These are phyloP conservation scores for Blastomyces silverae DNA, from an alignment of 2,329 filamentous ascomycete species.

Conservation along the genomic window DNA sequence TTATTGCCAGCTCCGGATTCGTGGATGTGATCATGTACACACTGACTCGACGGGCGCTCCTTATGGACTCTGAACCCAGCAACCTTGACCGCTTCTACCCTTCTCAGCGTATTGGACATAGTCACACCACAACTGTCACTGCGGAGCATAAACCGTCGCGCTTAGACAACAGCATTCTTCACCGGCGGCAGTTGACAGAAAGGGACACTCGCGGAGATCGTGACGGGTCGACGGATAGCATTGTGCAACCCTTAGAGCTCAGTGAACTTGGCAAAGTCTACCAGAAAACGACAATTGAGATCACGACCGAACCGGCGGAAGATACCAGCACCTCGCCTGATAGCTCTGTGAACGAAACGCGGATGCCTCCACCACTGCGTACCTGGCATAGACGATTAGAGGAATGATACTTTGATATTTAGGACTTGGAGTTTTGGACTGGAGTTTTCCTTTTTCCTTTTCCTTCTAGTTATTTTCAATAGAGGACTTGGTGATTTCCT, in stretches of 20 bases:
- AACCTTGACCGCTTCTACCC: slow-evolving; percentile 30
- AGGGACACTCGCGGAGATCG: slow-evolving; percentile 23
- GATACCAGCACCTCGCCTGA: slow-evolving; percentile 23
- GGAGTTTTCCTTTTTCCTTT: background rate
- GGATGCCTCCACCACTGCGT: slow-evolving; percentile 1
- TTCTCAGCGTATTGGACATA: slow-evolving; percentile 15
- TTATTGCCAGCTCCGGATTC: slow-evolving; percentile 54
- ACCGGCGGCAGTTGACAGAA: slow-evolving; percentile 7
- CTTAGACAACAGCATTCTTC: slow-evolving; percentile 11
- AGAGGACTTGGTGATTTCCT: background rate
- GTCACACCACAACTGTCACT: slow-evolving; percentile 19
- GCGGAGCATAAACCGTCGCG: slow-evolving; percentile 15
- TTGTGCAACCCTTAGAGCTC: slow-evolving; percentile 35
- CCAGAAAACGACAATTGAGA: slow-evolving; percentile 41
- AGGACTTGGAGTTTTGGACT: background rate
- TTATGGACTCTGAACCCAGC: slow-evolving; percentile 45
- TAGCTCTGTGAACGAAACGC: slow-evolving; percentile 12
- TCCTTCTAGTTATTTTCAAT: background rate
- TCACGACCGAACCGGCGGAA: slow-evolving; percentile 32
- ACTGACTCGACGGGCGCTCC: slow-evolving; percentile 50
- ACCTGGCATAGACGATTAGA: slow-evolving; percentile 10
- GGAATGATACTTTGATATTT: background rate
- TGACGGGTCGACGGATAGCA: slow-evolving; percentile 44
- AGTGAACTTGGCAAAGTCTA: slow-evolving; percentile 37
- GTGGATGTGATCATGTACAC: slow-evolving; percentile 55